Conservation (phyloP, 306 rosid species). For the Vachellia collinsii region DNA sequence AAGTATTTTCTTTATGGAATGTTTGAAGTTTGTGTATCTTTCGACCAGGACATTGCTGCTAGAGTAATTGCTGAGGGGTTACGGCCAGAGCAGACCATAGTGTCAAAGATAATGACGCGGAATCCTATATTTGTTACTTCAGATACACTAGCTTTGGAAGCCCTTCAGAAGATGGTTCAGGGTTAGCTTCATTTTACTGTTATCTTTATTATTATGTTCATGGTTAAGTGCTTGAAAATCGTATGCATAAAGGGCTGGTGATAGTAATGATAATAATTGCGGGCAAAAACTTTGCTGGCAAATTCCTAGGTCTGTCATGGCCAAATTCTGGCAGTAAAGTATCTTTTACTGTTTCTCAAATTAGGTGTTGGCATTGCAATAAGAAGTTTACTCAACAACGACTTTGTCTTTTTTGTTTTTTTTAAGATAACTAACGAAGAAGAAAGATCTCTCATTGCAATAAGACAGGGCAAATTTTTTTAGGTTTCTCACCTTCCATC, state of each 20-base stretch:
- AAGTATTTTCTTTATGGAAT: background rate
- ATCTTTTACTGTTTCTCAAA: background rate
- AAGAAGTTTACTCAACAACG: background rate
- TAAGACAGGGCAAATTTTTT: background rate
- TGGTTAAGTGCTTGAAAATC: background rate
- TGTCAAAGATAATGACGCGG: slow-evolving; percentile 83
- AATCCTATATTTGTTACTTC: slow-evolving; percentile 85
- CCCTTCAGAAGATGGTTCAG: slow-evolving; percentile 94
- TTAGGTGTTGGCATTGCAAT: background rate
- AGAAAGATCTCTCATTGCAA: background rate
- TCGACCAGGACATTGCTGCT: slow-evolving; percentile 65
- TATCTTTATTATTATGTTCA: background rate
- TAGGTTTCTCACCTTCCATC: background rate
- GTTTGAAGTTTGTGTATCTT: slow-evolving; percentile 25
- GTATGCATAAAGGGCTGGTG: background rate
- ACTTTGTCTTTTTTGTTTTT: background rate
- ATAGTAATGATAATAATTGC: background rate
- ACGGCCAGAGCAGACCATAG: slow-evolving; percentile 74
- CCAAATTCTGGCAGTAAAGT: background rate
- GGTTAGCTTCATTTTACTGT: slow-evolving; percentile 46
- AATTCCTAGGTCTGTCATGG: background rate
- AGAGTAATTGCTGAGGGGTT: slow-evolving; percentile 91
- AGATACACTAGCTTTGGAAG: slow-evolving; percentile 88
- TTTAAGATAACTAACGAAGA: background rate
- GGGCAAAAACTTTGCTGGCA: background rate